Conservation (phyloP, 106 monocot genomes). For the Acanthochlamys bracteata region DNA sequence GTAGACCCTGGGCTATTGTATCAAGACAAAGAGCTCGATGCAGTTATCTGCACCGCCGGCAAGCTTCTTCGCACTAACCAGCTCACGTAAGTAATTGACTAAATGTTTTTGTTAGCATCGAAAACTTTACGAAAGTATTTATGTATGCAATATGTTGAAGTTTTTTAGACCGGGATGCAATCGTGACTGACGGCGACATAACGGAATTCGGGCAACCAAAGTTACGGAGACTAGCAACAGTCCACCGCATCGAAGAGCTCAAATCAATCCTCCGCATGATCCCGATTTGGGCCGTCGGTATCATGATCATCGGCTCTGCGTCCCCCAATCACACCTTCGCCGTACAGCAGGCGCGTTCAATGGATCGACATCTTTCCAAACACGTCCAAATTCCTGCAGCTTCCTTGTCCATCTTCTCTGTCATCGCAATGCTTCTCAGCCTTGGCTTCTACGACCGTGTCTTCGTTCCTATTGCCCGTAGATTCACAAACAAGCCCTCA, state of each 20-base stretch:
- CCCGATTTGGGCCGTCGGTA: constrained; percentile 52
- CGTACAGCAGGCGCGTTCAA: constrained; percentile 49
- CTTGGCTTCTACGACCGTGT: constrained; percentile 42
- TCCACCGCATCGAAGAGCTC: constrained; percentile 65
- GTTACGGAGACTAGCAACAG: constrained; percentile 47
- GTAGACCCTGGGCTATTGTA: constrained; percentile 7
- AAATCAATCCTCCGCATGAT: constrained; percentile 56
- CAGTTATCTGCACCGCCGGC: constrained; percentile 6
- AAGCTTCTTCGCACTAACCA: constrained; percentile 12
- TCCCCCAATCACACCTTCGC: constrained; percentile 60
- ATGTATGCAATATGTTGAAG: constrained; percentile 13
- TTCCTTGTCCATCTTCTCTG: constrained; percentile 40
- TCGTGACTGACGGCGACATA: constrained; percentile 32
- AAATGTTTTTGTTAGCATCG: too few species aligned
- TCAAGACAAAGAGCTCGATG: constrained; percentile 13
- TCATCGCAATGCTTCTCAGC: constrained; percentile 27
- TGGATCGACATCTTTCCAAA: constrained; percentile 47
- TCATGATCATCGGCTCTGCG: constrained; percentile 27
- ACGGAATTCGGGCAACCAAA: constrained; percentile 15
- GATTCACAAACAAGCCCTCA: constrained; percentile 29
- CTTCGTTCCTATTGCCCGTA: constrained; percentile 40
- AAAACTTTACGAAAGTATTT: too few species aligned
- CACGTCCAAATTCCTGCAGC: constrained; percentile 49
- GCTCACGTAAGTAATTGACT: constrained; percentile 4
- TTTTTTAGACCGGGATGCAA: constrained; percentile 53